A percentile compares a stretch with the other conserved stretches of the same genome.
phyloP scores from a whole-genome alignment of 441 rosid species.

The Populus hybrid region DNA sequence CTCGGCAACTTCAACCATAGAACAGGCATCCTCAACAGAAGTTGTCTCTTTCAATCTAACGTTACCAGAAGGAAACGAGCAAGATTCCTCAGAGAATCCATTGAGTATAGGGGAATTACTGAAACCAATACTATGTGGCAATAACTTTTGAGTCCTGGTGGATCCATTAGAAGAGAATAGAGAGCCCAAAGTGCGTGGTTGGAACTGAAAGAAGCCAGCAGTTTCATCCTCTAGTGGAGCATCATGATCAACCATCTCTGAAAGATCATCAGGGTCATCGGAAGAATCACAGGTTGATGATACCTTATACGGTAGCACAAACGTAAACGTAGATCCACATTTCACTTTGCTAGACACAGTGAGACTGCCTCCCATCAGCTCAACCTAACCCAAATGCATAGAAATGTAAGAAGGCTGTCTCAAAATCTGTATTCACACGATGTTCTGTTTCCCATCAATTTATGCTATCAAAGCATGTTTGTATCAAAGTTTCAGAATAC shows the following conservation, averaged over 20 bases:
- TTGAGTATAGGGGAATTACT: constrained; percentile 35
- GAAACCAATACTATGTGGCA: constrained; percentile 34
- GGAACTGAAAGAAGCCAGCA: constrained; percentile 74
- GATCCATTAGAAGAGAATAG: constrained; percentile 64
- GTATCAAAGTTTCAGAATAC: neutral
- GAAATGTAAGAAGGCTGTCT: constrained; percentile 17
- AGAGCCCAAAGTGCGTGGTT: constrained; percentile 65
- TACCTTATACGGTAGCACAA: constrained; percentile 76
- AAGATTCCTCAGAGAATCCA: constrained; percentile 33
- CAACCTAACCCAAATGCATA: constrained; percentile 50
- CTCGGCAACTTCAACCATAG: constrained; percentile 39
- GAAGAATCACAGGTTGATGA: constrained; percentile 54
- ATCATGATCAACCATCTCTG: constrained; percentile 61
- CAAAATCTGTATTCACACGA: neutral
- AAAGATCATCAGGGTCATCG: constrained; percentile 67
- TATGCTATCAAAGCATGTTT: neutral
- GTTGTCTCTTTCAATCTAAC: constrained; percentile 37
- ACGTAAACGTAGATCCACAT: constrained; percentile 82
- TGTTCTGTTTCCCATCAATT: neutral
- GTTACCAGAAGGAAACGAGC: constrained; percentile 32
- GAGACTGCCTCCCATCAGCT: constrained; percentile 90
- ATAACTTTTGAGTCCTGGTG: constrained; percentile 40
- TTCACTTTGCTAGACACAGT: constrained; percentile 80
- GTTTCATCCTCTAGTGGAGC: constrained; percentile 56
- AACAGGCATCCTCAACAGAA: constrained; percentile 51